A percentile compares a stretch with the other conserved stretches of the same genome.
phyloP scores from a whole-genome alignment of 345 rosid genomes.

The Erysimum cheiranthoides region DNA sequence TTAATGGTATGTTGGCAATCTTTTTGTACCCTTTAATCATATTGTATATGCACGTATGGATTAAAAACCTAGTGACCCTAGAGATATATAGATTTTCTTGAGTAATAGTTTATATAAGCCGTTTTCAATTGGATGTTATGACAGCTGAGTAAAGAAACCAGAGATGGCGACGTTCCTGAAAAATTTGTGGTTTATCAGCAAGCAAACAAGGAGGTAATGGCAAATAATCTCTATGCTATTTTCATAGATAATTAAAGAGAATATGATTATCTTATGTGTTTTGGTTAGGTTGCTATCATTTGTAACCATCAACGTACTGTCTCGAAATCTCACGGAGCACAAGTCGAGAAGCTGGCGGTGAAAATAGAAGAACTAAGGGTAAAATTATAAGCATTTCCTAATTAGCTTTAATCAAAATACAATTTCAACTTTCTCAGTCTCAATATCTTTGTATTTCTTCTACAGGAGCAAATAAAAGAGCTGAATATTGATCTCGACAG shows the following conservation, averaged over 20 bases:
- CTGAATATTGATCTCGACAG: slow-evolving; percentile 79
- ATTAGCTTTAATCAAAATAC: slow-evolving; percentile 4
- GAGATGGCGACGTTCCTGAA: slow-evolving; percentile 85
- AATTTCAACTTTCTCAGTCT: slow-evolving; percentile 3
- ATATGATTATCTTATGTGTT: not conserved
- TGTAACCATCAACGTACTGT: slow-evolving; percentile 98
- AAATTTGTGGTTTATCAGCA: slow-evolving; percentile 78
- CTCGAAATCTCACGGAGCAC: slow-evolving; percentile 75
- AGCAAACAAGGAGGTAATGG: slow-evolving; percentile 88
- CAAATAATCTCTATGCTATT: slow-evolving; percentile 1
- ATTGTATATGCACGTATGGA: not conserved
- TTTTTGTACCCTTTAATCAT: not conserved
- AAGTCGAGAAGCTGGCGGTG: slow-evolving; percentile 43
- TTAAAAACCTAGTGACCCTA: not conserved
- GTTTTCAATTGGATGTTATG: slow-evolving; percentile 33
- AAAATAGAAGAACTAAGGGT: slow-evolving; percentile 56
- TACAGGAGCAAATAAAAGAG: slow-evolving; percentile 57
- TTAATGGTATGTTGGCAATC: slow-evolving; percentile 61
- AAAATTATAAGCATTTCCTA: slow-evolving; percentile 10
- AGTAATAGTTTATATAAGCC: not conserved
- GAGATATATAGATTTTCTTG: slow-evolving; percentile 7
- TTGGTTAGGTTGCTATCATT: slow-evolving; percentile 69
- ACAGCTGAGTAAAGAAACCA: slow-evolving; percentile 86
- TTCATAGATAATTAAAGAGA: slow-evolving; percentile 7
- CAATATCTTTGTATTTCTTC: slow-evolving; percentile 20